Conservation (phyloP, 208 protist species). For the Leishmania major region DNA sequence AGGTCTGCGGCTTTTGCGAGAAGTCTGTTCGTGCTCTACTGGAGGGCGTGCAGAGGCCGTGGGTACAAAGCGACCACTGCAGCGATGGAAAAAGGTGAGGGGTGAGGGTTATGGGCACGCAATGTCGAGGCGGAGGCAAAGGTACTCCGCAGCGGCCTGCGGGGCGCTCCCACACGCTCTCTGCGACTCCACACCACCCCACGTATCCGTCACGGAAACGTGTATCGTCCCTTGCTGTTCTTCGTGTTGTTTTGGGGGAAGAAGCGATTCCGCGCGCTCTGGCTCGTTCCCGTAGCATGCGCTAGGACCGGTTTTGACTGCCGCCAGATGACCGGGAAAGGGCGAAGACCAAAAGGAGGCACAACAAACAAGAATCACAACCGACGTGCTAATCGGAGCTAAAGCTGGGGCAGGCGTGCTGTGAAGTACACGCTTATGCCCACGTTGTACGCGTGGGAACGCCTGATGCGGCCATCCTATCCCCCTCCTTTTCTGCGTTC, state of each 20-base stretch:
- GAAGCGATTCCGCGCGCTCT: neutral
- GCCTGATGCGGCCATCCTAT: neutral
- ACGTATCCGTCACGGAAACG: neutral
- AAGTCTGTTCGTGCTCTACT: slow-evolving; percentile 33
- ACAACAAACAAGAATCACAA: neutral
- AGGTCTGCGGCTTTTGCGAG: slow-evolving; percentile 59
- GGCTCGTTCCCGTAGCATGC: neutral
- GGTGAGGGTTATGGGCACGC: neutral
- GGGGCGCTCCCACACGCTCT: neutral
- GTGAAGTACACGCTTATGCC: neutral
- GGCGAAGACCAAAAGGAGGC: neutral
- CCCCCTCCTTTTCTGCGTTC: neutral
- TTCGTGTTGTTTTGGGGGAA: neutral
- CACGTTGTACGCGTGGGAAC: neutral
- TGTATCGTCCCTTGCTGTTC: neutral
- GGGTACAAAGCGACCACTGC: neutral
- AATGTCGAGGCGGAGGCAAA: neutral
- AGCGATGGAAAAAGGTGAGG: neutral
- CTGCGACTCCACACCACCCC: neutral
- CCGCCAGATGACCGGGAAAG: neutral
- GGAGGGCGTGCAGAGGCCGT: neutral
- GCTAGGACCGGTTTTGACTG: neutral
- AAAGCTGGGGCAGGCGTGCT: neutral
- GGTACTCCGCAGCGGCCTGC: no score
- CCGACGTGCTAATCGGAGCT: neutral